Conservation (phyloP, 2,329 filamentous ascomycete species). For the Botrytis fabae region DNA sequence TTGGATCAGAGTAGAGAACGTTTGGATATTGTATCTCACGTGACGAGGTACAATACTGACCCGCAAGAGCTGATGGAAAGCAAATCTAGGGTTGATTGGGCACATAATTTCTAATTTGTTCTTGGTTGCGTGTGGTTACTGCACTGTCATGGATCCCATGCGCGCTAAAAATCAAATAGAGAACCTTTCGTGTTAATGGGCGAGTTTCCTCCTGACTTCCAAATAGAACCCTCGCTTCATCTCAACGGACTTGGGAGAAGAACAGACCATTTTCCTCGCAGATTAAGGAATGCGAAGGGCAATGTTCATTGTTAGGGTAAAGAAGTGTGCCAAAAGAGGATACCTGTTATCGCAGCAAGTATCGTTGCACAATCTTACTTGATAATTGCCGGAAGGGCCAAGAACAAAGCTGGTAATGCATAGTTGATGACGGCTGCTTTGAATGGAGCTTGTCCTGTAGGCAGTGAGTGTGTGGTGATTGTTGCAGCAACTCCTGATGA, state of each 20-base stretch:
- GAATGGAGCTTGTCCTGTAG: not conserved
- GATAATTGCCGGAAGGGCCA: not conserved
- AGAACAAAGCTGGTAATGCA: not conserved
- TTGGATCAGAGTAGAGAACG: not conserved
- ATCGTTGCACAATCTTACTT: not conserved
- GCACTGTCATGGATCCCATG: conserved; percentile 2
- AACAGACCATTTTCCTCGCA: not conserved
- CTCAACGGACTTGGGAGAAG: not conserved
- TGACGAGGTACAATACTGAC: conserved; percentile 12
- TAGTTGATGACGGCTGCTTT: not conserved
- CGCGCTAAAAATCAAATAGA: not conserved
- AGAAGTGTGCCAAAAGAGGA: not conserved
- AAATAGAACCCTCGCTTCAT: not conserved
- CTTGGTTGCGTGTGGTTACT: not conserved
- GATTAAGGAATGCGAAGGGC: not conserved
- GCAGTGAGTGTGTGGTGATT: not conserved
- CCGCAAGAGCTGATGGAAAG: not conserved
- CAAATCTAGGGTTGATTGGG: not conserved
- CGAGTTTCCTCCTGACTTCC: not conserved
- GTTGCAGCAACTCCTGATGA: not conserved
- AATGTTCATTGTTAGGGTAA: not conserved
- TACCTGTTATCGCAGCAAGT: not conserved
- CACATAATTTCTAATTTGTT: not conserved
- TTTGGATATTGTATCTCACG: not conserved
- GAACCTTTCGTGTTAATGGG: not conserved